Percentiles rank a stretch among this genome's conserved stretches.
These are phyloP conservation scores for Dalechampia spathulata DNA, from an alignment of 441 rosid genomes.

Conservation along the genomic window DNA sequence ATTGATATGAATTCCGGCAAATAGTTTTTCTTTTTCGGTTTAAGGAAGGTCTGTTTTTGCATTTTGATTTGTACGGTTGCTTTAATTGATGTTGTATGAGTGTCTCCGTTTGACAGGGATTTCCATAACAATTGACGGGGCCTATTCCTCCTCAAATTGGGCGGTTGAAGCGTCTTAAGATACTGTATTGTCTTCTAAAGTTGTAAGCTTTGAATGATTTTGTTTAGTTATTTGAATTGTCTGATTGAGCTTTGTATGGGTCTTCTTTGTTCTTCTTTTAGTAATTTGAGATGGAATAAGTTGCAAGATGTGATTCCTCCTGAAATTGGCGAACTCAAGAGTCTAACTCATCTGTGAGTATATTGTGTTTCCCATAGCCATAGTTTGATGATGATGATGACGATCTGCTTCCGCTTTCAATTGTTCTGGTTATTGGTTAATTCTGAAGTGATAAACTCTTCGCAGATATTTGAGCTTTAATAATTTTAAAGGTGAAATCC, in stretches of 20 bases:
- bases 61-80: not conserved
- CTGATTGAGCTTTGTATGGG: not conserved
- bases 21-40: no score
- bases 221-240: not conserved
- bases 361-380: not conserved
- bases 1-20: no score
- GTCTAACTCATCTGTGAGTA: slow-evolving; percentile 79
- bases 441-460: slow-evolving; percentile 4
- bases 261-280: slow-evolving; percentile 9
- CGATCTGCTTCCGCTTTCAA: not conserved
- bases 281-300: slow-evolving; percentile 97
- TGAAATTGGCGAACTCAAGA: slow-evolving; percentile 89
- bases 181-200: slow-evolving; percentile 32
- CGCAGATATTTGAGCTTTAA: slow-evolving; percentile 87
- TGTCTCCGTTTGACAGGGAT: slow-evolving; percentile 39
- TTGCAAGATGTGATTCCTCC: slow-evolving; percentile 91
- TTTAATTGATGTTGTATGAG: not conserved
- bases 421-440: slow-evolving; percentile 4
- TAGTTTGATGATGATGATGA: not conserved
- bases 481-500: slow-evolving; percentile 93
- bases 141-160: slow-evolving; percentile 85
- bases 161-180: slow-evolving; percentile 66
- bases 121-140: slow-evolving; percentile 81
- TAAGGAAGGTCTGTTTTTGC: no score
- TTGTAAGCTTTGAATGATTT: not conserved